Percentiles rank a stretch among this genome's conserved stretches.
phyloP scores from a whole-genome alignment of 2,329 filamentous ascomycete species.

The Neofusicoccum laricinum region DNA sequence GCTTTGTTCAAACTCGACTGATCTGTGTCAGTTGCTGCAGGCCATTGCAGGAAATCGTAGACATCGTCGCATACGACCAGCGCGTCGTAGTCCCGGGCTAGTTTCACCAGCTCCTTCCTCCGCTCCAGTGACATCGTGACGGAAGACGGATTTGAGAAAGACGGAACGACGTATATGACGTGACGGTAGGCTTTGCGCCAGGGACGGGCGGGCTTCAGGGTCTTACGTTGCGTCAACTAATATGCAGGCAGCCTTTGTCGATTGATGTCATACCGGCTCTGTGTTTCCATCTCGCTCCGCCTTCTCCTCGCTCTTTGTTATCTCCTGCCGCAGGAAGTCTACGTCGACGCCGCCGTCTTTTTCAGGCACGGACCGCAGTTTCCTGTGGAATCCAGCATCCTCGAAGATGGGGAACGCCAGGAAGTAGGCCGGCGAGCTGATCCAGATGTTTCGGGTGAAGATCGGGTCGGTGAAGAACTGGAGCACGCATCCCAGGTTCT shows the following conservation, averaged over 20 bases:
- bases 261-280: conserved; percentile 40
- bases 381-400: conserved; percentile 69
- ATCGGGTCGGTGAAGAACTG: conserved; percentile 77
- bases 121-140: conserved; percentile 72
- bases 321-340: conserved; percentile 52
- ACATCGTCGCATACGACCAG: conserved; percentile 89
- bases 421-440: conserved; percentile 79
- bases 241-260: neutral
- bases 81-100: conserved; percentile 76
- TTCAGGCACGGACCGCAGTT: conserved; percentile 69
- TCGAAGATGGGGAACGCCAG: conserved; percentile 83
- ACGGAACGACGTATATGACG: conserved; percentile 83
- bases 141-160: conserved; percentile 84
- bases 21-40: conserved; percentile 34
- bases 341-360: conserved; percentile 76
- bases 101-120: conserved; percentile 65
- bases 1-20: conserved; percentile 38
- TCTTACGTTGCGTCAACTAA: conserved; percentile 31
- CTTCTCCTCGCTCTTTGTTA: conserved; percentile 50
- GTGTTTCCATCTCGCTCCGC: conserved; percentile 36
- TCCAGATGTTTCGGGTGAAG: conserved; percentile 74
- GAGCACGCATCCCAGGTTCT: conserved; percentile 74
- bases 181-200: conserved; percentile 80
- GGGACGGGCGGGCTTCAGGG: conserved; percentile 56
- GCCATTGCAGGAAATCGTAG: conserved; percentile 90